These are phyloP conservation scores for Laburnicola sp. DNA, from an alignment of 2,329 filamentous ascomycete genomes.

Conservation along the genomic window DNA sequence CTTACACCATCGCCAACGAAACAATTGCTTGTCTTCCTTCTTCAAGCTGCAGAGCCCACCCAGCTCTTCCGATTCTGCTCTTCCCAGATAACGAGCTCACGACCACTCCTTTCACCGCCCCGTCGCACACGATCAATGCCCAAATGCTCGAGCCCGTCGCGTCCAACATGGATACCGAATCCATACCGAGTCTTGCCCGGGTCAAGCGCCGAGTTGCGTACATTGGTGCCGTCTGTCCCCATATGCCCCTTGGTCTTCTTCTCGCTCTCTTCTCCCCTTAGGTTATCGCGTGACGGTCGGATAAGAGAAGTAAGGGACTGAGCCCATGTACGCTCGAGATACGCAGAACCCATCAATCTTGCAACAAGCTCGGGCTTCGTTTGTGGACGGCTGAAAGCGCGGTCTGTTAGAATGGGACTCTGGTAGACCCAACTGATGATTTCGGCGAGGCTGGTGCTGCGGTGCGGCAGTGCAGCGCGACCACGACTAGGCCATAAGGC, in stretches of 20 bases:
- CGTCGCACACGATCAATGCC: slow-evolving; percentile 61
- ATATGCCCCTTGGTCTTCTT: slow-evolving; percentile 19
- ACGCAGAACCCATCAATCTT: slow-evolving; percentile 63
- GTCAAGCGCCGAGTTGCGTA: slow-evolving; percentile 35
- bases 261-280: slow-evolving; percentile 25
- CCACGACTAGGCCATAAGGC: slow-evolving; percentile 61
- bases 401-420: slow-evolving; percentile 70
- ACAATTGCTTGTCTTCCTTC: no score
- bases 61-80: slow-evolving; percentile 39
- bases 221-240: slow-evolving; percentile 17
- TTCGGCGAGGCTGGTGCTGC: slow-evolving; percentile 72
- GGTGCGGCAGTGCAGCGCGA: slow-evolving; percentile 71
- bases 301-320: slow-evolving; percentile 34
- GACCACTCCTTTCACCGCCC: slow-evolving; percentile 35
- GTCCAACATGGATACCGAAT: slow-evolving; percentile 60
- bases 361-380: slow-evolving; percentile 70
- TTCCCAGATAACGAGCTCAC: slow-evolving; percentile 44
- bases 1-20: no score
- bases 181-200: slow-evolving; percentile 52
- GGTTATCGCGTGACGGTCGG: slow-evolving; percentile 32
- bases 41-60: slow-evolving; percentile 18
- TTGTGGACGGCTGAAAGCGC: slow-evolving; percentile 69
- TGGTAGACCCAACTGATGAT: slow-evolving; percentile 76
- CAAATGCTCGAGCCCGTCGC: slow-evolving; percentile 62
- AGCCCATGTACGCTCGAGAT: slow-evolving; percentile 49